Conservation (phyloP, 2,329 filamentous ascomycete genomes). For the Neofusicoccum umdonicola region DNA sequence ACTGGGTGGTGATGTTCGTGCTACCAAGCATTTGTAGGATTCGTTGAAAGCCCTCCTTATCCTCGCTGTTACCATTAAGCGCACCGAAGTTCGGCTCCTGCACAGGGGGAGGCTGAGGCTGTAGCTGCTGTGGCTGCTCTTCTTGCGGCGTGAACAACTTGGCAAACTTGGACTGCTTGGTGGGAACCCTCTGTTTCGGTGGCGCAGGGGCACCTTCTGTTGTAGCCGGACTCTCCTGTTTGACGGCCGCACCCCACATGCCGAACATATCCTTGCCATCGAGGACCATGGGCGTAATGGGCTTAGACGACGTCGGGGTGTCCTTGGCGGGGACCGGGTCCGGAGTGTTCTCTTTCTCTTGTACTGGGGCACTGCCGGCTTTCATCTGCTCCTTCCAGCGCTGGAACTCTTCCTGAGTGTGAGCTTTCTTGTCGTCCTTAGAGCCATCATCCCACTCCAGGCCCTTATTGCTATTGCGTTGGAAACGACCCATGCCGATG, state of each 20-base stretch:
- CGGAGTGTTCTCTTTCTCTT: conserved; percentile 44
- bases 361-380: conserved; percentile 51
- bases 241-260: conserved; percentile 50
- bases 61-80: conserved; percentile 54
- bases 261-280: conserved; percentile 72
- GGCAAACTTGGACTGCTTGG: conserved; percentile 78
- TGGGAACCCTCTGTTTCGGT: conserved; percentile 37
- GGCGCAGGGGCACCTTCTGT: conserved; percentile 21
- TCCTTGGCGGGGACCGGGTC: conserved; percentile 29
- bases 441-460: conserved; percentile 80
- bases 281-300: conserved; percentile 60
- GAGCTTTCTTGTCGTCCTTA: conserved; percentile 65
- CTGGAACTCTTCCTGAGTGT: conserved; percentile 88
- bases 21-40: conserved; percentile 77
- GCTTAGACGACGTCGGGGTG: conserved; percentile 37
- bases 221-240: conserved; percentile 23
- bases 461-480: background rate
- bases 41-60: conserved; percentile 82
- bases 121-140: conserved; percentile 26
- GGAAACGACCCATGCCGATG: conserved; percentile 12
- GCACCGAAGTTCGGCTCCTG: conserved; percentile 25
- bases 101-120: background rate
- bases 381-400: conserved; percentile 94
- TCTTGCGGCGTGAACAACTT: conserved; percentile 60
- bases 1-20: conserved; percentile 25